Conservation (phyloP, 352 stramenopile species). For the Globisporangium takayamanum region DNA sequence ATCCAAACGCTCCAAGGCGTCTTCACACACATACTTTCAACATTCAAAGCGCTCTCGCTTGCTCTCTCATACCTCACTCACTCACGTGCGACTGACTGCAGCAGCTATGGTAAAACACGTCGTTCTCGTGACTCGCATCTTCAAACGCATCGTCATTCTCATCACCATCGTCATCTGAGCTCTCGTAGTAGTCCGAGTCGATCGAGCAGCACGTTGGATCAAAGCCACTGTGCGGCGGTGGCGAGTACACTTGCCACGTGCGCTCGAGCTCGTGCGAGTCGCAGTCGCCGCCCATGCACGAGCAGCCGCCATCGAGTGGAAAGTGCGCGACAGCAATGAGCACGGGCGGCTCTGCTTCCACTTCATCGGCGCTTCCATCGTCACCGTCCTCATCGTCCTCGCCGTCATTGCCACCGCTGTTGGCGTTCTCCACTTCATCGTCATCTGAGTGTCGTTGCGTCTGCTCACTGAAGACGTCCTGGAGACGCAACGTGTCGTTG, state of each 20-base stretch:
- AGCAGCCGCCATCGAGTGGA: conserved; percentile 6
- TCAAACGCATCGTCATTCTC: conserved; percentile 3
- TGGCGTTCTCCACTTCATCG: neutral
- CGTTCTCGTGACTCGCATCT: too few relatives aligned
- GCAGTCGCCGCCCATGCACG: conserved; percentile 5
- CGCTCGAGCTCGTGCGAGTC: conserved; percentile 3
- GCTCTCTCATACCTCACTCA: too few relatives aligned
- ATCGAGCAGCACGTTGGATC: conserved; percentile 7
- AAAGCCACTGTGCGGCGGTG: conserved; percentile 6
- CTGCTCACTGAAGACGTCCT: conserved; percentile 6
- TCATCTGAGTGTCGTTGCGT: conserved; percentile 4
- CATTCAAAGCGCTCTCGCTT: neutral
- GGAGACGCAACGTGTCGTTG: conserved; percentile 2
- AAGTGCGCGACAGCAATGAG: conserved; percentile 3
- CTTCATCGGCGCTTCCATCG: neutral
- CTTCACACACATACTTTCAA: too few relatives aligned
- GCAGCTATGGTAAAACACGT: too few relatives aligned
- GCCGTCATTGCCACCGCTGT: neutral
- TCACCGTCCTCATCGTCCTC: neutral
- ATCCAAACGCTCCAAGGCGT: too few relatives aligned
- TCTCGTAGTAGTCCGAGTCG: conserved; percentile 5
- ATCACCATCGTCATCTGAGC: conserved; percentile 1
- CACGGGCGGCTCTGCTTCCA: neutral
- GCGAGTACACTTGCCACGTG: conserved; percentile 12
- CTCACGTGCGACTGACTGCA: neutral